Evolutionary conservation across 768 basidiomycete species (phyloP).

Genomic region (Boletus sensibilis): DNA sequence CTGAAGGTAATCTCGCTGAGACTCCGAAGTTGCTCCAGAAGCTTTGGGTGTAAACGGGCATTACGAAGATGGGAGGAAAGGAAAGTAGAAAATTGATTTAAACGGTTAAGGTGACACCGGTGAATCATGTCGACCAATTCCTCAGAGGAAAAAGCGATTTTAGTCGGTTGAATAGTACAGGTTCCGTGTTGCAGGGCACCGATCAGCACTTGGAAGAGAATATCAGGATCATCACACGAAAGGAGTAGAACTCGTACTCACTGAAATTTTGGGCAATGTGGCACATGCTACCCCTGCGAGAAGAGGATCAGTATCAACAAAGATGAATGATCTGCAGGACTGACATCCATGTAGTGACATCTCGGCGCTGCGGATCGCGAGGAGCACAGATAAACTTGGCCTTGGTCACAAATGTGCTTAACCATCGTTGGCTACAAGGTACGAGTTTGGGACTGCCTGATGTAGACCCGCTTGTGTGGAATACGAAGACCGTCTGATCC

Average conservation of each 20-base stretch:
- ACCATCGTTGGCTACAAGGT: slow-evolving; percentile 66
- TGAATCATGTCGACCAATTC: slow-evolving; percentile 73
- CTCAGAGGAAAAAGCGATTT: slow-evolving; percentile 59
- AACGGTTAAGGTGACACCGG: slow-evolving; percentile 65
- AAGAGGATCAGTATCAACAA: slow-evolving; percentile 35
- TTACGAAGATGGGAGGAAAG: slow-evolving; percentile 61
- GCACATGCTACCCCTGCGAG: slow-evolving; percentile 74
- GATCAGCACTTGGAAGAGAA: slow-evolving; percentile 50
- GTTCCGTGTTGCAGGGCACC: slow-evolving; percentile 70
- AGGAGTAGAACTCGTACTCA: slow-evolving; percentile 39
- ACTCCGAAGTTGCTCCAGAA: slow-evolving; percentile 53
- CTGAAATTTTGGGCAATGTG: slow-evolving; percentile 78
- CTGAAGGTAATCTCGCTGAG: slow-evolving; percentile 66
- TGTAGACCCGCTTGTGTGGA: slow-evolving; percentile 81
- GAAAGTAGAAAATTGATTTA: slow-evolving; percentile 74
- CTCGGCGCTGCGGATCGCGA: slow-evolving; percentile 49
- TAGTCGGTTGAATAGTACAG: slow-evolving; percentile 70
- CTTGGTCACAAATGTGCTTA: slow-evolving; percentile 61
- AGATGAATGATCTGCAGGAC: slow-evolving; percentile 31
- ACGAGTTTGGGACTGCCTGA: slow-evolving; percentile 83
- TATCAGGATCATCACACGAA: slow-evolving; percentile 21
- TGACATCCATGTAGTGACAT: slow-evolving; percentile 74
- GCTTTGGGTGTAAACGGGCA: slow-evolving; percentile 56
- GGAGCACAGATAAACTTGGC: slow-evolving; percentile 52
- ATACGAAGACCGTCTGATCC: slow-evolving; percentile 59